Evolutionary conservation across 768 basidiomycete species (phyloP).

Genomic region (Cystobasidium tubakii): DNA sequence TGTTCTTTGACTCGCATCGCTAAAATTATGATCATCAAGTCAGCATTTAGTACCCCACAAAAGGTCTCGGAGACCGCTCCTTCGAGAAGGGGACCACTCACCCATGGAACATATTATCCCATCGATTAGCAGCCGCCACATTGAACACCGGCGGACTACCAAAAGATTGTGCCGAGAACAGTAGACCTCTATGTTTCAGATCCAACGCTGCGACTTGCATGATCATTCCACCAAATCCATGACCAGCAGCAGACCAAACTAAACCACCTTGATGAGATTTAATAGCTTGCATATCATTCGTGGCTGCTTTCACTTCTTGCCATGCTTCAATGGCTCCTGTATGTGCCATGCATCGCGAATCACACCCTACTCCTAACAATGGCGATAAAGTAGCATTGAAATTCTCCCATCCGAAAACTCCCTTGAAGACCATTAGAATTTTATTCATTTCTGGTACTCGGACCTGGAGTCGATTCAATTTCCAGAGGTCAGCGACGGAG

Average conservation of each 20-base stretch:
- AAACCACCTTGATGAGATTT: slow-evolving; percentile 31
- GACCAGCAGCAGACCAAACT: slow-evolving; percentile 34
- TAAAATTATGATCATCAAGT: neutral
- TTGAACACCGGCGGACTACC: slow-evolving; percentile 39
- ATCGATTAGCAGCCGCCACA: slow-evolving; percentile 24
- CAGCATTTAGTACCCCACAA: too few relatives aligned
- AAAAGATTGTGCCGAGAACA: slow-evolving; percentile 36
- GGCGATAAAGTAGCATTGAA: slow-evolving; percentile 36
- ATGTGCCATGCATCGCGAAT: slow-evolving; percentile 36
- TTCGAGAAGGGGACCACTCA: neutral
- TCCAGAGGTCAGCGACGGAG: too few relatives aligned
- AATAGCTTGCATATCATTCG: slow-evolving; percentile 37
- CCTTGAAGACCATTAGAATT: slow-evolving; percentile 38
- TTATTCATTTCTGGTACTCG: slow-evolving; percentile 41
- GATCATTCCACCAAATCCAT: slow-evolving; percentile 40
- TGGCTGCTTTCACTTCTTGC: slow-evolving; percentile 34
- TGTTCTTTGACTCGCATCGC: slow-evolving; percentile 35
- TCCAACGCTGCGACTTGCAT: slow-evolving; percentile 38
- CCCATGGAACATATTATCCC: slow-evolving; percentile 26
- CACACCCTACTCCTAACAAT: slow-evolving; percentile 37
- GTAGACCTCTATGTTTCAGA: slow-evolving; percentile 30
- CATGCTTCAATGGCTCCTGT: slow-evolving; percentile 37
- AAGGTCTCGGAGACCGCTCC: too few relatives aligned
- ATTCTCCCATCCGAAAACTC: slow-evolving; percentile 38
- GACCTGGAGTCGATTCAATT: too few relatives aligned